Evolutionary conservation across 768 basidiomycete genomes (phyloP).

Genomic region (Dacryopinax spathularia): DNA sequence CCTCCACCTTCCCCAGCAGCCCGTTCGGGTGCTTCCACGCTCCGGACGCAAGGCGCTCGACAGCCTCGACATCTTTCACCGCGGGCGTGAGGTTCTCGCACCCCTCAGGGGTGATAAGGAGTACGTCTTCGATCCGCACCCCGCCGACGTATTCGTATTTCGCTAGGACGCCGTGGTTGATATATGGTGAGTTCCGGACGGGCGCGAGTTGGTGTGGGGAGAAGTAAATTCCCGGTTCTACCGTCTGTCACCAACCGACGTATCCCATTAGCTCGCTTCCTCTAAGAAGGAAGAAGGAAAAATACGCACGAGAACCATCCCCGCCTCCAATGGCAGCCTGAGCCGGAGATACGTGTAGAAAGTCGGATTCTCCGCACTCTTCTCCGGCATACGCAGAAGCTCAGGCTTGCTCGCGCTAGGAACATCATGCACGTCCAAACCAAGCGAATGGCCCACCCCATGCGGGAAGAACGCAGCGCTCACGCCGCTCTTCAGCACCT

Average conservation of each 20-base stretch:
- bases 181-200: slow-evolving; percentile 45
- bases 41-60: slow-evolving; percentile 74
- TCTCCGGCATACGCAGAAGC: slow-evolving; percentile 37
- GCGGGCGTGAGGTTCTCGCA: slow-evolving; percentile 79
- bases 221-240: slow-evolving; percentile 85
- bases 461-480: slow-evolving; percentile 88
- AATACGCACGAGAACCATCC: slow-evolving; percentile 75
- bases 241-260: slow-evolving; percentile 39
- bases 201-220: slow-evolving; percentile 59
- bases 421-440: slow-evolving; percentile 89
- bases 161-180: slow-evolving; percentile 55
- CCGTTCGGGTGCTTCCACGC: slow-evolving; percentile 4
- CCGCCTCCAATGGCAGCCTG: slow-evolving; percentile 50
- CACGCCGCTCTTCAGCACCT: slow-evolving; percentile 61
- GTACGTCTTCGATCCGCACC: slow-evolving; percentile 85
- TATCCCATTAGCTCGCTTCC: neutral
- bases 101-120: slow-evolving; percentile 59
- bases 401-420: slow-evolving; percentile 66
- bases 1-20: neutral
- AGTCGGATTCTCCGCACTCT: slow-evolving; percentile 34
- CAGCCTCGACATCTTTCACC: slow-evolving; percentile 63
- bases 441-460: slow-evolving; percentile 79
- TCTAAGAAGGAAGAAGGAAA: neutral
- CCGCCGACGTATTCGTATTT: slow-evolving; percentile 75
- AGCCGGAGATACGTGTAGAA: slow-evolving; percentile 74